Percentiles rank a stretch among this genome's conserved stretches.
Conservation (phyloP, 2,329 filamentous ascomycete species). For the Botryotinia calthae region DNA sequence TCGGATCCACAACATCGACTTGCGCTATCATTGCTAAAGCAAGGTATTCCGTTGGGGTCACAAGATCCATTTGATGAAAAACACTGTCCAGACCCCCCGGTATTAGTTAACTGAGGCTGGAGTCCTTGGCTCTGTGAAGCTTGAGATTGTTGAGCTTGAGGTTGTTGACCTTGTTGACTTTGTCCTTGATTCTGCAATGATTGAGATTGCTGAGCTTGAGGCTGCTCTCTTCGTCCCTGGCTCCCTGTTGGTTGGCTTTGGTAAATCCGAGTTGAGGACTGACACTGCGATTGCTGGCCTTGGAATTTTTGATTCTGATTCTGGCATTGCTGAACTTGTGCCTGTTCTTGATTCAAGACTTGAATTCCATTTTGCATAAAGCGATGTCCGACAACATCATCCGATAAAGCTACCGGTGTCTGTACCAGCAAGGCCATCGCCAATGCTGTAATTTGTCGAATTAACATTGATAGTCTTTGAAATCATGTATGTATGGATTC, state of each 20-base stretch:
- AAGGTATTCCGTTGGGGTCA: constrained; percentile 23
- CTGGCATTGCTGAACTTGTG: background rate
- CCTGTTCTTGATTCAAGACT: background rate
- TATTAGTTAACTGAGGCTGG: background rate
- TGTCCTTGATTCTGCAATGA: background rate
- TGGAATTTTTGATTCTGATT: background rate
- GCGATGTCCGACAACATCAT: background rate
- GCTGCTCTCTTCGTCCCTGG: background rate
- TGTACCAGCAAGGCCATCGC: constrained; percentile 19
- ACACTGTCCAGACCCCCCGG: constrained; percentile 9
- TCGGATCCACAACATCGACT: constrained; percentile 26
- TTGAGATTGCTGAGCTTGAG: background rate
- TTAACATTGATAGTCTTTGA: constrained; percentile 10
- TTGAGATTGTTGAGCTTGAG: background rate
- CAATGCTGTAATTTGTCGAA: constrained; percentile 14
- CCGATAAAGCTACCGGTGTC: background rate
- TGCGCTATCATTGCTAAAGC: constrained; percentile 19
- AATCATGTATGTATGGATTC: constrained; percentile 9
- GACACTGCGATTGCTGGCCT: background rate
- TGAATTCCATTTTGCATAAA: background rate
- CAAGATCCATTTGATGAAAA: constrained; percentile 23
- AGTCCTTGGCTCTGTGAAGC: background rate
- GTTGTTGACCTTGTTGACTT: background rate
- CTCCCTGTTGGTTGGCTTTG: background rate
- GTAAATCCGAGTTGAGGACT: background rate